A percentile compares a stretch with the other conserved stretches of the same genome.
These are phyloP conservation scores for Haplographium delicatum DNA, from an alignment of 495 filamentous ascomycete species.

Conservation along the genomic window DNA sequence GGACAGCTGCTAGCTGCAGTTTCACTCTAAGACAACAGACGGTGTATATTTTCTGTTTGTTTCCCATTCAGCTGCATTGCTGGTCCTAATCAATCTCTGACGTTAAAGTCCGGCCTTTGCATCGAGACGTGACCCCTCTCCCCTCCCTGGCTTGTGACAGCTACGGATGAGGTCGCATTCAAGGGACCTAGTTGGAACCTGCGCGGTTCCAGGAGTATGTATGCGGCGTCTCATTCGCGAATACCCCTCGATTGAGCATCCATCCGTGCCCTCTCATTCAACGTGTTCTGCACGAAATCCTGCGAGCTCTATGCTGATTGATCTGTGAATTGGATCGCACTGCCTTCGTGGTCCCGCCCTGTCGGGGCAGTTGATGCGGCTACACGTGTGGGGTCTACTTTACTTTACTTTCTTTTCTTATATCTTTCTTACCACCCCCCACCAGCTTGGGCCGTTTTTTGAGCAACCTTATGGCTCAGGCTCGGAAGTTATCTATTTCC, in stretches of 20 bases:
- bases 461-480: constrained; percentile 7
- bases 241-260: background rate
- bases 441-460: background rate
- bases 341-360: background rate
- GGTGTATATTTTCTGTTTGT: background rate
- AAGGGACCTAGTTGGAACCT: constrained; percentile 6
- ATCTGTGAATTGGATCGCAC: constrained; percentile 2
- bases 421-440: background rate
- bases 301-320: background rate
- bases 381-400: constrained; percentile 1
- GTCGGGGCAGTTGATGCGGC: constrained; percentile 1
- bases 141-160: constrained; percentile 2
- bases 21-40: no score
- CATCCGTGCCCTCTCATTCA: background rate
- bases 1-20: no score
- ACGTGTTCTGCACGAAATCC: background rate
- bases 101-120: background rate
- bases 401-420: background rate
- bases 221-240: constrained; percentile 7
- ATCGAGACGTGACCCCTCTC: background rate
- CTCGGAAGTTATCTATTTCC: background rate
- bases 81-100: constrained; percentile 2
- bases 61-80: background rate
- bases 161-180: background rate
- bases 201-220: constrained; percentile 10